Conservation (phyloP, 1,284 basidiomycete species). For the Apiotrichum siamense region DNA sequence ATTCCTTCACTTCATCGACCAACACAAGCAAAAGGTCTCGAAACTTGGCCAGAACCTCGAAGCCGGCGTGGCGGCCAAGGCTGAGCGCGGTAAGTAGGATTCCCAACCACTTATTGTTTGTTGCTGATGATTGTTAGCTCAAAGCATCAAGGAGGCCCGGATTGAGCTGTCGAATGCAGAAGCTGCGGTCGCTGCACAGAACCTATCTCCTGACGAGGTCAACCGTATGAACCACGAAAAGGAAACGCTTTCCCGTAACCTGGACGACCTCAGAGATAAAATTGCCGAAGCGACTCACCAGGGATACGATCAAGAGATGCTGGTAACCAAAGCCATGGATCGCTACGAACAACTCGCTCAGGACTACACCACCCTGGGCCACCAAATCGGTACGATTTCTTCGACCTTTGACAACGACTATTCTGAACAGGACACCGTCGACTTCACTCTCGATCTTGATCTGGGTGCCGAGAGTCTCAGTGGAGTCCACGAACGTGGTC, state of each 20-base stretch:
- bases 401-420: slow-evolving; percentile 1
- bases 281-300: slow-evolving; percentile 63
- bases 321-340: slow-evolving; percentile 65
- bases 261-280: slow-evolving; percentile 69
- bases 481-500: slow-evolving; percentile 57
- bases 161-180: slow-evolving; percentile 59
- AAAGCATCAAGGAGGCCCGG: slow-evolving; percentile 5
- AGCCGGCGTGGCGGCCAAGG: slow-evolving; percentile 25
- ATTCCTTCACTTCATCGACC: slow-evolving; percentile 41
- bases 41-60: slow-evolving; percentile 33
- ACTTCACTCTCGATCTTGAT: slow-evolving; percentile 69
- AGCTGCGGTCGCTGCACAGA: slow-evolving; percentile 68
- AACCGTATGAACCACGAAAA: slow-evolving; percentile 78
- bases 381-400: slow-evolving; percentile 63
- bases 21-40: slow-evolving; percentile 40
- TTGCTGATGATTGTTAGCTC: slow-evolving; percentile 1
- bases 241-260: slow-evolving; percentile 60
- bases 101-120: no score
- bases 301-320: slow-evolving; percentile 69
- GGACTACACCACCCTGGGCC: slow-evolving; percentile 63
- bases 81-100: slow-evolving; percentile 29
- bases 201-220: slow-evolving; percentile 77
- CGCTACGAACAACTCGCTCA: slow-evolving; percentile 72
- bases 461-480: slow-evolving; percentile 62
- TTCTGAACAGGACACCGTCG: slow-evolving; percentile 40